These are phyloP conservation scores for Suillus spraguei DNA, from an alignment of 768 basidiomycete species.

Conservation along the genomic window DNA sequence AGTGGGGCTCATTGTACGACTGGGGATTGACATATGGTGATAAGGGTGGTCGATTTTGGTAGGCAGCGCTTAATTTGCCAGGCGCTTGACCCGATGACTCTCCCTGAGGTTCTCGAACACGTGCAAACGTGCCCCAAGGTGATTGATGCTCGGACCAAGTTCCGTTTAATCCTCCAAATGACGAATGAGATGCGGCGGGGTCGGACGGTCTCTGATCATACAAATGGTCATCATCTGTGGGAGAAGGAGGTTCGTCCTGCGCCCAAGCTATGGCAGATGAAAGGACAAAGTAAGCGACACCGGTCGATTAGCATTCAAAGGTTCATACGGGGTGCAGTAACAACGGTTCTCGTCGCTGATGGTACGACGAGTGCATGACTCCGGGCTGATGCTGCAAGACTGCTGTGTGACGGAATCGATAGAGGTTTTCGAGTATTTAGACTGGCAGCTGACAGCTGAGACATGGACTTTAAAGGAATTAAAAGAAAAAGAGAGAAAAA, in stretches of 20 bases:
- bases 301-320: slow-evolving; percentile 3
- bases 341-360: slow-evolving; percentile 54
- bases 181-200: slow-evolving; percentile 54
- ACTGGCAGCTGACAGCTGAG: slow-evolving; percentile 15
- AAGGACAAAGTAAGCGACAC: slow-evolving; percentile 9
- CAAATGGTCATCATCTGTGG: slow-evolving; percentile 45
- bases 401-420: slow-evolving; percentile 24
- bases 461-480: slow-evolving; percentile 16
- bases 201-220: slow-evolving; percentile 52
- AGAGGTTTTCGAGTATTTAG: slow-evolving; percentile 16
- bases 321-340: slow-evolving; percentile 71
- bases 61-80: slow-evolving; percentile 34
- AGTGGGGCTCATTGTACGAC: slow-evolving; percentile 1
- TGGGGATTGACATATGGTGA: slow-evolving; percentile 38
- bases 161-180: slow-evolving; percentile 33
- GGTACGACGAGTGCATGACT: slow-evolving; percentile 26
- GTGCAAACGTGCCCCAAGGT: slow-evolving; percentile 78
- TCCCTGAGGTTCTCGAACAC: slow-evolving; percentile 45
- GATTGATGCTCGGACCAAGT: slow-evolving; percentile 41
- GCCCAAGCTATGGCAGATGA: slow-evolving; percentile 67
- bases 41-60: slow-evolving; percentile 55
- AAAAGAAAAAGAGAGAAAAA: background rate
- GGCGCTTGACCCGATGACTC: slow-evolving; percentile 26
- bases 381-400: slow-evolving; percentile 32
- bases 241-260: slow-evolving; percentile 79